Evolutionary conservation across 2,329 filamentous ascomycete species (phyloP), one percentile per base, ranked within the genome.

Genomic region (Xylaria sp.): DNA sequence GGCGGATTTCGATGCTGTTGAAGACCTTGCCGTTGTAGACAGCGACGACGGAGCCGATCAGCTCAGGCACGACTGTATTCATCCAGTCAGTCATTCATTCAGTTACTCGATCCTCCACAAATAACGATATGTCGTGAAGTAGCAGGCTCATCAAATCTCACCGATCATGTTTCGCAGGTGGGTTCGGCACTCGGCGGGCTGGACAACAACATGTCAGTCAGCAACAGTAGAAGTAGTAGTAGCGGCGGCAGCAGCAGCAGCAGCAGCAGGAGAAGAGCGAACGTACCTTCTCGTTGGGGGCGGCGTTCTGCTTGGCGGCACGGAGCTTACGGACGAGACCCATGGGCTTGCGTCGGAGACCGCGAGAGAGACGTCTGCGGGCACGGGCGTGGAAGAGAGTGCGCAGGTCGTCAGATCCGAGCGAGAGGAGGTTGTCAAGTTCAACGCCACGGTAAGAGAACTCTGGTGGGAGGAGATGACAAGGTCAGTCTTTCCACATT

Each of bases 21-120:
- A 99, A 99, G 87, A 98, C 94, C 92, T 99, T 99, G 83, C 96
- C 96, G 78, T 93, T 97, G 93, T 99, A 99, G 89, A 99, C 96
- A 84, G 94, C 96, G 81, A 99, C 92, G 81, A 99, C 95, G 85
- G 89, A 93, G 81, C 96, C 96, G 83, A 99, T 99, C 96, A 99
- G 98, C 90, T 99, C 96, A 80, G 96, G 96, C 79, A 99, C 96
- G 82, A 99, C 70, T 71, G 37, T 42, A 9, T 21, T 9, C 16
- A 21, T 58, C 60, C 51, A 68, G 68, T 53, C 29, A 55, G 53
- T 55, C 18, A 42, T 1, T 9, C 18, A 23, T 58, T 67, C 55
- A 68, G n/a, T n/a, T n/a, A n/a, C 59, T 57, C 53, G 23, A 29
- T 37, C 21, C 23, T 21, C 32, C 32, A 35, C 32, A 35, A 10